Percentiles rank a stretch among this genome's conserved stretches.
These are phyloP conservation scores for Plenodomus biglobosus DNA, from an alignment of 2,329 filamentous ascomycete genomes.

Conservation along the genomic window DNA sequence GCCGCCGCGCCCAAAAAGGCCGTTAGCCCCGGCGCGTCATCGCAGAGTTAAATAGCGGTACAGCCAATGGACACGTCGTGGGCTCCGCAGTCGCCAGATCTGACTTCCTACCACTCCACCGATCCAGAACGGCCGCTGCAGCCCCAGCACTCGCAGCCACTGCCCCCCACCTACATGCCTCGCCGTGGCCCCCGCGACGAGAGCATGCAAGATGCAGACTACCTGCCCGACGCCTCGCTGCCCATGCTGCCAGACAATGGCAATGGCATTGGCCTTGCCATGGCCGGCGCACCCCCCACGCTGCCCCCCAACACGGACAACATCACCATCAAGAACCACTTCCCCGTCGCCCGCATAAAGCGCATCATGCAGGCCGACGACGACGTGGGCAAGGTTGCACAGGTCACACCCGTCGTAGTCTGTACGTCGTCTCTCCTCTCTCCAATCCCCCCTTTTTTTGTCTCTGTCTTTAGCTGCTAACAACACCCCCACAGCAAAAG, in stretches of 20 bases:
- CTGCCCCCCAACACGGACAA: conserved; percentile 48
- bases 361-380: conserved; percentile 99
- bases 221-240: conserved; percentile 38
- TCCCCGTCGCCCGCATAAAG: conserved; percentile 96
- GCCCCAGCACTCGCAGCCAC: conserved; percentile 37
- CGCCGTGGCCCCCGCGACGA: conserved; percentile 28
- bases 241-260: conserved; percentile 23
- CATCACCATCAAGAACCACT: conserved; percentile 87
- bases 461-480: background rate
- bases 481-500: conserved; percentile 65
- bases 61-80: conserved; percentile 39
- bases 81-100: conserved; percentile 48
- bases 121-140: conserved; percentile 41
- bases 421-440: conserved; percentile 54
- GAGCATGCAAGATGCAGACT: conserved; percentile 42
- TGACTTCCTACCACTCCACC: conserved; percentile 52
- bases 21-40: background rate
- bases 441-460: too few relatives aligned
- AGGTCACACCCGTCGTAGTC: conserved; percentile 94
- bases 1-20: conserved; percentile 4
- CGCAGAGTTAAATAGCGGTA: conserved; percentile 14
- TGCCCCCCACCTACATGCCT: conserved; percentile 30
- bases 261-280: conserved; percentile 21
- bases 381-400: conserved; percentile 96
- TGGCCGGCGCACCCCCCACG: too few relatives aligned